phyloP scores from a whole-genome alignment of 305 asterid genomes.

The Fraxinus paxiana region DNA sequence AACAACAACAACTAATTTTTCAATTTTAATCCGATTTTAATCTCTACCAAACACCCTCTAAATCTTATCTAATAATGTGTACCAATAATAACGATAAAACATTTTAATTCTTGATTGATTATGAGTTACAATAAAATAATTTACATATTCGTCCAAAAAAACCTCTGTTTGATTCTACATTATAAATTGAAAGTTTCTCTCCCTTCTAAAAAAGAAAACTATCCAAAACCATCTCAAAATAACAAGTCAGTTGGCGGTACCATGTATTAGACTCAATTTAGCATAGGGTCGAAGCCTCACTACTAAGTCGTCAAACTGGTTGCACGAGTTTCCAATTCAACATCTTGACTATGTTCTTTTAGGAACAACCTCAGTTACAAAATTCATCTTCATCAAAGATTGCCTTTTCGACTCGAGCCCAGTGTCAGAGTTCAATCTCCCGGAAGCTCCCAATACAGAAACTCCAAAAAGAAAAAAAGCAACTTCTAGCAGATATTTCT shows the following conservation, averaged over 20 bases:
- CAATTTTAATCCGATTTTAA: too few relatives aligned
- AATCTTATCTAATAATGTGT: neutral
- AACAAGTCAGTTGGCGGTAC: neutral
- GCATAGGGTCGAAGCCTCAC: constrained; percentile 14
- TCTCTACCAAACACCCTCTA: too few relatives aligned
- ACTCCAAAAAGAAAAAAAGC: neutral
- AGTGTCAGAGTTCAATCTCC: constrained; percentile 19
- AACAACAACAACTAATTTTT: too few relatives aligned
- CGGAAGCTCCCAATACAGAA: constrained; percentile 19
- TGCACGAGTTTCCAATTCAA: constrained; percentile 11
- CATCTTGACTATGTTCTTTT: neutral
- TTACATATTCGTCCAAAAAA: neutral
- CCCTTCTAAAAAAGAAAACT: neutral
- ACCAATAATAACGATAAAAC: neutral
- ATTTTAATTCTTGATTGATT: neutral
- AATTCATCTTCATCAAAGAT: constrained; percentile 10
- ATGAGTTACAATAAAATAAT: neutral
- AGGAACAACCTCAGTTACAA: constrained; percentile 11
- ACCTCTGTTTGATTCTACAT: neutral
- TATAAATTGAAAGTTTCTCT: neutral
- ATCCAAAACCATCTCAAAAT: neutral
- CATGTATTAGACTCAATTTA: neutral
- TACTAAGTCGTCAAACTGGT: constrained; percentile 18
- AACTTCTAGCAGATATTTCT: neutral
- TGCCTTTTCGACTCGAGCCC: neutral